Percentiles rank a stretch among this genome's conserved stretches.
Conservation (phyloP, 2,329 filamentous ascomycete species). For the Dothideomycetes sp. region DNA sequence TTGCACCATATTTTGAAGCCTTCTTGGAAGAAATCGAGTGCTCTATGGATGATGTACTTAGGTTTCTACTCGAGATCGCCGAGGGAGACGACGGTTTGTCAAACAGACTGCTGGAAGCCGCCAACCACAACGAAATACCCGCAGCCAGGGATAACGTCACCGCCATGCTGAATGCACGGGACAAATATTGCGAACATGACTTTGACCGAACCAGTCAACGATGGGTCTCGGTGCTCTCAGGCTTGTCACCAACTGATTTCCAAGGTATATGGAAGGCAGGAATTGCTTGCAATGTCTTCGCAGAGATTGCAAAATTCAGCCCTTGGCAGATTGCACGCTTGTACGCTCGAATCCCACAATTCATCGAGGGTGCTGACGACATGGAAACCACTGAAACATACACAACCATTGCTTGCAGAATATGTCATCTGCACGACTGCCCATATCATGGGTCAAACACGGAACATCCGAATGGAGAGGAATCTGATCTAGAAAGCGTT, state of each 20-base stretch:
- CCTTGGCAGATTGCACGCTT: slow-evolving; percentile 17
- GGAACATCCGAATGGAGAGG: slow-evolving; percentile 20
- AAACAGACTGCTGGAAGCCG: neutral
- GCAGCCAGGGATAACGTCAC: neutral
- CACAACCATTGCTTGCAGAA: slow-evolving; percentile 12
- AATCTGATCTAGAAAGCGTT: slow-evolving; percentile 16
- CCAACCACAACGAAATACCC: neutral
- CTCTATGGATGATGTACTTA: slow-evolving; percentile 30
- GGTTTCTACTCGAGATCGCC: slow-evolving; percentile 30
- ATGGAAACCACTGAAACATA: slow-evolving; percentile 13
- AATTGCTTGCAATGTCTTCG: slow-evolving; percentile 29
- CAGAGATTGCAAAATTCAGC: slow-evolving; percentile 27
- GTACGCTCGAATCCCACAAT: slow-evolving; percentile 10
- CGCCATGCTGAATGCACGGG: slow-evolving; percentile 14
- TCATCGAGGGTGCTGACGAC: slow-evolving; percentile 11
- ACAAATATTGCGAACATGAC: slow-evolving; percentile 24
- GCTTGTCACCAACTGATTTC: slow-evolving; percentile 22
- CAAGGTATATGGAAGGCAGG: slow-evolving; percentile 25
- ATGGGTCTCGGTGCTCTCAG: slow-evolving; percentile 26
- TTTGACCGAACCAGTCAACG: slow-evolving; percentile 24
- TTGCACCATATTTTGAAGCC: slow-evolving; percentile 26
- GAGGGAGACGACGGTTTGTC: neutral
- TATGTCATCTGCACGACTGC: slow-evolving; percentile 26
- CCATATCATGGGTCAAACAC: slow-evolving; percentile 33
- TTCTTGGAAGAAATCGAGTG: slow-evolving; percentile 29